Conservation (phyloP, 495 filamentous ascomycete species). For the Chaetomium cochliodes region DNA sequence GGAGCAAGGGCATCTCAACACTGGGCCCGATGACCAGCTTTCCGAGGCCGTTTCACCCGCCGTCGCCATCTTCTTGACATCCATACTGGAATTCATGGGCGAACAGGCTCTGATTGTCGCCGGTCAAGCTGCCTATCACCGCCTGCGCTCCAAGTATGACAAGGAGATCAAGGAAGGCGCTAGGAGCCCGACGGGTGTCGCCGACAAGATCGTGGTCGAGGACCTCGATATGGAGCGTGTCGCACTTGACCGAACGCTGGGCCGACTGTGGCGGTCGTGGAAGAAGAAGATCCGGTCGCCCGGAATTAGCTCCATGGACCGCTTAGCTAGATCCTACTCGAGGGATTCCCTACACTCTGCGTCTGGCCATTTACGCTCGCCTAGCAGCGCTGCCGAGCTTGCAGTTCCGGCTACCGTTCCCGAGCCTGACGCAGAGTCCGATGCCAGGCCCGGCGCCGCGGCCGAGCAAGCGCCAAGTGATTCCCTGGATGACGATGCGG, state of each 20-base stretch:
- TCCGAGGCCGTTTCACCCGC: constrained; percentile 79
- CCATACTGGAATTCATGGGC: constrained; percentile 89
- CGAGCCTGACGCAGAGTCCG: constrained; percentile 29
- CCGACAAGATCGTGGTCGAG: constrained; percentile 74
- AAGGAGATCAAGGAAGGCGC: constrained; percentile 52
- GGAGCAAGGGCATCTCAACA: constrained; percentile 64
- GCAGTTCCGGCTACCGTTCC: constrained; percentile 32
- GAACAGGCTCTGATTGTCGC: constrained; percentile 85
- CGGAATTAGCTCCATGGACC: constrained; percentile 32
- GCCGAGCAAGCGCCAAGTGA: not conserved
- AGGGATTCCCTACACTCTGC: constrained; percentile 38
- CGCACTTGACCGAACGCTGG: constrained; percentile 81
- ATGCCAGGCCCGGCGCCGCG: constrained; percentile 26
- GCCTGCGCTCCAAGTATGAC: constrained; percentile 55
- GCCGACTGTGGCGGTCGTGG: constrained; percentile 93
- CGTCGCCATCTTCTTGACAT: constrained; percentile 92
- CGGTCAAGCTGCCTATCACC: constrained; percentile 81
- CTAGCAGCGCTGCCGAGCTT: constrained; percentile 38
- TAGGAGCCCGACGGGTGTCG: constrained; percentile 40
- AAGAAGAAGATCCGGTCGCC: constrained; percentile 72
- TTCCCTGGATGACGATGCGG: constrained; percentile 2
- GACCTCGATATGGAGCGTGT: constrained; percentile 92
- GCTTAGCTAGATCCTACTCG: constrained; percentile 42
- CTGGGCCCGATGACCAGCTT: constrained; percentile 52
- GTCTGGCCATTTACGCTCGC: constrained; percentile 36